A percentile compares a stretch with the other conserved stretches of the same genome.
Evolutionary conservation across 148 eudicot genomes (phyloP).

Genomic region (Rhododendron ovatum): DNA sequence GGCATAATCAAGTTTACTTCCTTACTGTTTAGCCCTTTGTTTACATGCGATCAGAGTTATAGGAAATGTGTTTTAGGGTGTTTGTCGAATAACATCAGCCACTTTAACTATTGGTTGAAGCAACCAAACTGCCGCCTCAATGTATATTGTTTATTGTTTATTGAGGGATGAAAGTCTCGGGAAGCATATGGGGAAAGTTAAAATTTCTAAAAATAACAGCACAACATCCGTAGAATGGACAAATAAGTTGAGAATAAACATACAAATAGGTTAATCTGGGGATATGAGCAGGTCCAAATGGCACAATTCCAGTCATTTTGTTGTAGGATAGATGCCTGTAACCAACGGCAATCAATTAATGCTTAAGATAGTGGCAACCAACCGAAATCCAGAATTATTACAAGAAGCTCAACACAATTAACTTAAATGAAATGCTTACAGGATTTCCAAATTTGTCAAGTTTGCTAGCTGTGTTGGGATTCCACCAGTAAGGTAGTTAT

Average conservation of each 20-base stretch:
- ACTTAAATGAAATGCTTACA: constrained; percentile 48
- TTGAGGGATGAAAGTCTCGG: neutral
- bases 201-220: neutral
- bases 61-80: no score
- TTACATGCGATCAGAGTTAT: neutral
- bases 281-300: constrained; percentile 72
- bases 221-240: neutral
- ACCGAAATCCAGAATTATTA: neutral
- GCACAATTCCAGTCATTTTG: constrained; percentile 93
- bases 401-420: neutral
- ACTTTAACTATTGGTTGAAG: no score
- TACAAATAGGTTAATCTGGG: constrained; percentile 92
- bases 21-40: neutral
- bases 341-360: constrained; percentile 11
- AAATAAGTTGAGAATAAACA: constrained; percentile 25
- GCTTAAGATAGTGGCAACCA: neutral
- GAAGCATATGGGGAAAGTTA: neutral
- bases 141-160: neutral
- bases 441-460: constrained; percentile 83
- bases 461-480: constrained; percentile 91
- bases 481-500: constrained; percentile 90
- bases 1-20: neutral
- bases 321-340: constrained; percentile 78
- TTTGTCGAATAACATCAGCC: no score
- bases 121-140: neutral